Base-by-base conservation (phyloP, 805 yeast species). In the Spathaspora passalidarum region DNA sequence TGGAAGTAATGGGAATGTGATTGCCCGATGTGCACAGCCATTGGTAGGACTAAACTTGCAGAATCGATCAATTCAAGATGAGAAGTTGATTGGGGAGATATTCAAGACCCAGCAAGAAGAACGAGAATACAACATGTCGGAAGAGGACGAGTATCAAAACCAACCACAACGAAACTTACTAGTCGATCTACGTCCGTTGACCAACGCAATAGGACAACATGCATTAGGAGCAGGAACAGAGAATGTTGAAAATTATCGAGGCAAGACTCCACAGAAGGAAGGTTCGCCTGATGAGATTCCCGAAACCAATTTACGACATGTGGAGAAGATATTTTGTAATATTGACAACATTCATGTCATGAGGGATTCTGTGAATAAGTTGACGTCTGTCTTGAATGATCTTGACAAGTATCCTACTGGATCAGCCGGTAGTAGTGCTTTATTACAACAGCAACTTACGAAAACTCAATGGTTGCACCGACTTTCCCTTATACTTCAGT, bases 191-290 rank as follows among this genome's bases (percentile, higher is more conserved):
- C 73, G 99, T 46, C 99, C 99, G 0, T 63, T 90, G 20, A 86
- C 97, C 0, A 94, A 94, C 63, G 98, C 98, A 6, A 79, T 90
- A 79, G 98, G 97, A 0, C 98, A 94, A 57, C 88, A 88, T 39
- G 98, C 98, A 0, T 67, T 94, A 13, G 99, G 99, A 10, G 99
- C 97, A n/a, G 99, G 99, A 1, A 86, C 97, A 0, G 99, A 94
- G 60, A 85, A 80, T 53, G 87, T 90, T 75, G 97, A 92, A 47
- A 81, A 89, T 59, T 92, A 94, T 66, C 76, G 82, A 42, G 75
- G 70, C 1, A 36, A 6, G 19, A 5, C 38, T 18, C 38, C 38
- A 9, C 18, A 16, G 14, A 19, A 9, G 38, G 20, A 36, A 40
- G 36, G 20, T n/a, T 11, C 38, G 3, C 25, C 40, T 1, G 37